phyloP scores from a whole-genome alignment of 2,329 filamentous ascomycete genomes.

The Aspergillus tanneri region DNA sequence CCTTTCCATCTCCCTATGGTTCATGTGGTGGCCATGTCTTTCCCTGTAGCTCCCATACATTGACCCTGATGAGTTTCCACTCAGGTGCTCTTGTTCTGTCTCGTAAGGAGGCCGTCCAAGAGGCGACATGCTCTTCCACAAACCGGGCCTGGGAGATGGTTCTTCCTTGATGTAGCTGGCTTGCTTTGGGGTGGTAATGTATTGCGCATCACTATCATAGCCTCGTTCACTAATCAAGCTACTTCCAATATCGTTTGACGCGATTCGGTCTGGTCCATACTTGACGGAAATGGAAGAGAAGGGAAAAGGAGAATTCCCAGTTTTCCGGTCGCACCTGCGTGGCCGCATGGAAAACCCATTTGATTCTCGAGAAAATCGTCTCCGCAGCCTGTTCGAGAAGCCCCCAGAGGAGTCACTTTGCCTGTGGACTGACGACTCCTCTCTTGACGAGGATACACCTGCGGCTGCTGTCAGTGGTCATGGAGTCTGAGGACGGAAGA shows the following conservation, averaged over 20 bases:
- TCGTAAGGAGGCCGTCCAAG: conserved; percentile 10
- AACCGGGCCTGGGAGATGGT: conserved; percentile 8
- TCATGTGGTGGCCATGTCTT: background rate
- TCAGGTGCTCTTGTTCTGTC: background rate
- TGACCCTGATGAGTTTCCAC: conserved; percentile 5
- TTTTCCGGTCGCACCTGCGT: conserved; percentile 15
- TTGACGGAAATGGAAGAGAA: conserved; percentile 21
- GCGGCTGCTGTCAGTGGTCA: conserved; percentile 9
- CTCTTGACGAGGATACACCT: conserved; percentile 11
- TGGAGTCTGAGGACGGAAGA: background rate
- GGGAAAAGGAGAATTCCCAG: conserved; percentile 19
- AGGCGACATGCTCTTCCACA: conserved; percentile 10
- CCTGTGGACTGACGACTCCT: conserved; percentile 7
- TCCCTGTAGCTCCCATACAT: conserved; percentile 3
- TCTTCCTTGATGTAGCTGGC: conserved; percentile 16
- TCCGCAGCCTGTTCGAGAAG: conserved; percentile 32
- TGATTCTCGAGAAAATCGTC: conserved; percentile 35
- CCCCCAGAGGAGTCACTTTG: conserved; percentile 21
- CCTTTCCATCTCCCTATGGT: conserved; percentile 4
- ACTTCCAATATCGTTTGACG: conserved; percentile 28
- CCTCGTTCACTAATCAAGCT: conserved; percentile 40
- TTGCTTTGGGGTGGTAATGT: conserved; percentile 36
- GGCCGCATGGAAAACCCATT: conserved; percentile 17
- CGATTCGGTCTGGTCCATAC: conserved; percentile 3
- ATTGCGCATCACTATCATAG: conserved; percentile 46